phyloP scores from a whole-genome alignment of 2,329 filamentous ascomycete genomes.

The Paraphoma sp. region DNA sequence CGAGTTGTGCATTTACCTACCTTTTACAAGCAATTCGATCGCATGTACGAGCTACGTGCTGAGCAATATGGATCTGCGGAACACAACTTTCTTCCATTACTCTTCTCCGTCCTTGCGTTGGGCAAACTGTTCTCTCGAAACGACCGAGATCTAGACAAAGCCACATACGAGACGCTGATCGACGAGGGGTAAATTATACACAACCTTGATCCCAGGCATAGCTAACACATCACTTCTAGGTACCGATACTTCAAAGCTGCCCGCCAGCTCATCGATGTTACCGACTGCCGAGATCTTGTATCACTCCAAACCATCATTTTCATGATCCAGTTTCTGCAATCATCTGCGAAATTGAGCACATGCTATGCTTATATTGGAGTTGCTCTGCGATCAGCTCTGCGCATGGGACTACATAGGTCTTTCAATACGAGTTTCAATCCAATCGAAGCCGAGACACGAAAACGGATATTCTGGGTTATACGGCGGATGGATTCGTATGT shows the following conservation, averaged over 20 bases:
- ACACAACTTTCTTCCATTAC: conserved; percentile 55
- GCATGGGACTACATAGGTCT: conserved; percentile 60
- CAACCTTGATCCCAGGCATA: background rate
- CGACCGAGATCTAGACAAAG: conserved; percentile 43
- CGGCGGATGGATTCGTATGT: conserved; percentile 61
- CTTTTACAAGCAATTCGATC: conserved; percentile 79
- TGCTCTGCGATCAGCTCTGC: conserved; percentile 57
- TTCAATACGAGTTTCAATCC: conserved; percentile 55
- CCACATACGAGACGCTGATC: conserved; percentile 54
- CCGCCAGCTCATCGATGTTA: conserved; percentile 58
- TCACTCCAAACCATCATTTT: conserved; percentile 60
- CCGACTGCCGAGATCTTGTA: conserved; percentile 58
- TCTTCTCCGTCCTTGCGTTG: conserved; percentile 57
- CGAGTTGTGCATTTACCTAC: conserved; percentile 81
- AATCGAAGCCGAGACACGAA: conserved; percentile 57
- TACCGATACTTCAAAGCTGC: conserved; percentile 58
- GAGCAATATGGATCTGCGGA: conserved; percentile 56
- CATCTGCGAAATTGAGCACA: conserved; percentile 59
- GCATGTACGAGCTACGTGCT: conserved; percentile 72
- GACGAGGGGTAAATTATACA: conserved; percentile 51
- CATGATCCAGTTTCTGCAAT: conserved; percentile 62
- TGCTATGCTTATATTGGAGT: conserved; percentile 62
- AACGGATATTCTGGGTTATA: conserved; percentile 60
- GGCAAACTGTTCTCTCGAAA: conserved; percentile 56
- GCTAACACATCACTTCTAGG: conserved; percentile 35